Evolutionary conservation across 306 rosid species (phyloP).

Genomic region (Cercis canadensis): DNA sequence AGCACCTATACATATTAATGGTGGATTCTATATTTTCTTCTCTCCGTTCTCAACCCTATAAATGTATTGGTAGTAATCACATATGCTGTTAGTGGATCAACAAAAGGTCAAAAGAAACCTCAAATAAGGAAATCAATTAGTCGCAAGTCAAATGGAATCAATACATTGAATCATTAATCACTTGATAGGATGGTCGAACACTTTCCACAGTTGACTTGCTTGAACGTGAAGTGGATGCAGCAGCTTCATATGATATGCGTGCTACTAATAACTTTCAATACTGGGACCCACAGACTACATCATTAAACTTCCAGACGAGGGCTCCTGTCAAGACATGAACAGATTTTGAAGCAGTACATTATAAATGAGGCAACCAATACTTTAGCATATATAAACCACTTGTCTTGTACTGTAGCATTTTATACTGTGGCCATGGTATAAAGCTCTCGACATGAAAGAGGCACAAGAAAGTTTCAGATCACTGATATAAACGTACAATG

Average conservation of each 20-base stretch:
- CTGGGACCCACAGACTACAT: background rate
- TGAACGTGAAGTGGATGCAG: constrained; percentile 24
- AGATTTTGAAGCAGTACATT: too few species aligned
- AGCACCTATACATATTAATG: constrained; percentile 39
- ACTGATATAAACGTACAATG: too few species aligned
- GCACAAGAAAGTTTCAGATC: too few species aligned
- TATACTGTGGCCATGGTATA: too few species aligned
- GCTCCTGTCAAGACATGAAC: constrained; percentile 36
- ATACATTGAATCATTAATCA: background rate
- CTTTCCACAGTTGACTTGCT: constrained; percentile 25
- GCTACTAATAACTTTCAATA: constrained; percentile 30
- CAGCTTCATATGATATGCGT: constrained; percentile 10
- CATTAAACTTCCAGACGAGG: constrained; percentile 27
- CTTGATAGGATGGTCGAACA: constrained; percentile 36
- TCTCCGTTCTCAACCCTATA: constrained; percentile 27
- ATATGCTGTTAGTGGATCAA: constrained; percentile 26
- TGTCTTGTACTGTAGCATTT: too few species aligned
- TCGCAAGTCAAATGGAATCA: constrained; percentile 18
- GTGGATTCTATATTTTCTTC: constrained; percentile 41
- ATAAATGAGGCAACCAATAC: too few species aligned
- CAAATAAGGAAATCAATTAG: constrained; percentile 29
- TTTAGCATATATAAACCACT: too few species aligned
- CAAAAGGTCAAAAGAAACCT: constrained; percentile 28
- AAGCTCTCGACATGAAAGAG: too few species aligned
- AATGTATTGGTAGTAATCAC: constrained; percentile 24